Conservation (phyloP, 148 eudicot species). For the Amaranthus cruentus region DNA sequence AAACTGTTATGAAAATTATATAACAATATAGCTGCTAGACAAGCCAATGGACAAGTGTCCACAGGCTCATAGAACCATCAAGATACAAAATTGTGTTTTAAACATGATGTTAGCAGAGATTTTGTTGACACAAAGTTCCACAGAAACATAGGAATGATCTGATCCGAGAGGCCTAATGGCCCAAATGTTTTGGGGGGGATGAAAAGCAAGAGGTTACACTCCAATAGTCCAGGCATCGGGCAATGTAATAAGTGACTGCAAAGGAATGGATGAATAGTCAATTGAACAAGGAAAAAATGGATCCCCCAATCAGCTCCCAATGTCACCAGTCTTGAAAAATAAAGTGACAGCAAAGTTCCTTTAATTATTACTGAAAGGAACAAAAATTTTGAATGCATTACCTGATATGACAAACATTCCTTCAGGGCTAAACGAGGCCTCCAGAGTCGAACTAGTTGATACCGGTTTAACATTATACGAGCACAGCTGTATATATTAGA, state of each 20-base stretch:
- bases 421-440: conserved; percentile 92
- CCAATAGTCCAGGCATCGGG: background rate
- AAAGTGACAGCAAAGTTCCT: no score
- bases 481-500: conserved; percentile 36
- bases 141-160: background rate
- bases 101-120: background rate
- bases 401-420: conserved; percentile 96
- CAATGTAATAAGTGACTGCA: background rate
- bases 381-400: conserved; percentile 13
- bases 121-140: background rate
- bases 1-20: background rate
- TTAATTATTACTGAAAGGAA: background rate
- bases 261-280: background rate
- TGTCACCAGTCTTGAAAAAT: background rate
- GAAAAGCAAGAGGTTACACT: background rate
- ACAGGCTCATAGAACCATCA: background rate
- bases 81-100: background rate
- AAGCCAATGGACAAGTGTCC: background rate
- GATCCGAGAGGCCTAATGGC: background rate
- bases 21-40: background rate
- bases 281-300: background rate
- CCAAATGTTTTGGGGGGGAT: background rate
- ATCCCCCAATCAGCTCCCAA: background rate
- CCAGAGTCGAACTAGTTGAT: conserved; percentile 65
- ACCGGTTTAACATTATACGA: conserved; percentile 79